Evolutionary conservation across 495 filamentous ascomycete genomes (phyloP), one percentile per base, ranked within the genome.

Genomic region (Xylaria scruposa): DNA sequence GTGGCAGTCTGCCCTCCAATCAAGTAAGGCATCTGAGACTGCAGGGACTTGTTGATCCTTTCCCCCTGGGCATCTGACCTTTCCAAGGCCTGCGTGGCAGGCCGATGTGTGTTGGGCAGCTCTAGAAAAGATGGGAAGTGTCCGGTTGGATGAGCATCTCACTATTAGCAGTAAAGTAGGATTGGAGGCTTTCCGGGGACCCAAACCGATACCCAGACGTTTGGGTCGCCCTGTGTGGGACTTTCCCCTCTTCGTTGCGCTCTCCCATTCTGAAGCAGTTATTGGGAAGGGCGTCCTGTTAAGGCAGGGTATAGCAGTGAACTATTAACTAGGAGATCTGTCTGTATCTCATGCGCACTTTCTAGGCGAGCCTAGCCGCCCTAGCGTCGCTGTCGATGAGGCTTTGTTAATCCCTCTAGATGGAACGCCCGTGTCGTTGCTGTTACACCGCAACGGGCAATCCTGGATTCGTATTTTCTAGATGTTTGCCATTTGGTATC

Each of bases 1-100:
- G 65, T 67, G 65, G 65, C 65, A 49, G 47, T 4, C 49, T 67
- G 47, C 40, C 24, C n/a, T 15, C 65, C 49, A 67, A 67, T 49
- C 36, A 56, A 63, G 36, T 29, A 21, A 64, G 68, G 60, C 68
- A 70, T 31, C 46, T 70, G 59, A 70, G 49, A 64, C 68, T 58
- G 59, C 46, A 64, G 47, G 54, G 60, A 42, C 13, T 17, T 17
- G 38, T 44, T 63, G 60, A 63, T 44, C 60, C 9, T 63, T 63
- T 7, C 13, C 47, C 36, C 38, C 36, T 56, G 38, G 31, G 46
- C 46, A 62, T 62, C 53, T 17, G 4, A 56, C n/a, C 44, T 70
- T 70, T 29, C 42, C 58, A 33, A 61, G 31, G 59, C 31, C 12
- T 46, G 17, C 29, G 59, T 44, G 49, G 46, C 36, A 12, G 29